phyloP scores from a whole-genome alignment of 2,329 filamentous ascomycete genomes.

The Talaromyces sp. region DNA sequence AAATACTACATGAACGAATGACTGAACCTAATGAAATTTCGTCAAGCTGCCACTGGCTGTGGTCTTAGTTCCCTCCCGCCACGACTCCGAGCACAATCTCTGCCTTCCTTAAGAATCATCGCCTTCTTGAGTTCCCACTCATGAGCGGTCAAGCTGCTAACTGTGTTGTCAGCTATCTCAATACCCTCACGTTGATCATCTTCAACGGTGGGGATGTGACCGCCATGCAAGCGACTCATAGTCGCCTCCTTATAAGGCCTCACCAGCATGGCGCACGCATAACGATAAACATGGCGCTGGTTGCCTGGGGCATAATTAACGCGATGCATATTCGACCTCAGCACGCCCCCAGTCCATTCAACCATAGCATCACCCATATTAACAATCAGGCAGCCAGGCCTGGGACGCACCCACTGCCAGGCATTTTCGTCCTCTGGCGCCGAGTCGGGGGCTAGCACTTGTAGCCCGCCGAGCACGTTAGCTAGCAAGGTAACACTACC shows the following conservation, averaged over 20 bases:
- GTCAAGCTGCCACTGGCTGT: not conserved
- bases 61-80: conserved; percentile 3
- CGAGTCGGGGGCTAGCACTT: conserved; percentile 25
- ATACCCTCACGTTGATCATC: conserved; percentile 3
- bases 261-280: conserved; percentile 18
- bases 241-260: conserved; percentile 13
- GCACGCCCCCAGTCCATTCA: conserved; percentile 38
- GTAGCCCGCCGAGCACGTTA: conserved; percentile 33
- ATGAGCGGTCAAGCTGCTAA: conserved; percentile 1
- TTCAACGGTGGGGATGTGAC: conserved; percentile 10
- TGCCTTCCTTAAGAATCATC: conserved; percentile 3
- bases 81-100: conserved; percentile 3
- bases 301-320: conserved; percentile 20
- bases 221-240: conserved; percentile 14
- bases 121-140: conserved; percentile 8
- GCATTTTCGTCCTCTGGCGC: conserved; percentile 10
- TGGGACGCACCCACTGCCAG: conserved; percentile 20
- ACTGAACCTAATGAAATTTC: not conserved
- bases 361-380: conserved; percentile 48
- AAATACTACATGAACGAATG: not conserved
- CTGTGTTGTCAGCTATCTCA: not conserved
- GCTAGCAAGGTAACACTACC: conserved; percentile 34
- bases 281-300: conserved; percentile 14
- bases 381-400: conserved; percentile 30
- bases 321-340: conserved; percentile 28